Base-by-base conservation (phyloP, 2,329 filamentous ascomycete species). In the Polychaeton citri region DNA sequence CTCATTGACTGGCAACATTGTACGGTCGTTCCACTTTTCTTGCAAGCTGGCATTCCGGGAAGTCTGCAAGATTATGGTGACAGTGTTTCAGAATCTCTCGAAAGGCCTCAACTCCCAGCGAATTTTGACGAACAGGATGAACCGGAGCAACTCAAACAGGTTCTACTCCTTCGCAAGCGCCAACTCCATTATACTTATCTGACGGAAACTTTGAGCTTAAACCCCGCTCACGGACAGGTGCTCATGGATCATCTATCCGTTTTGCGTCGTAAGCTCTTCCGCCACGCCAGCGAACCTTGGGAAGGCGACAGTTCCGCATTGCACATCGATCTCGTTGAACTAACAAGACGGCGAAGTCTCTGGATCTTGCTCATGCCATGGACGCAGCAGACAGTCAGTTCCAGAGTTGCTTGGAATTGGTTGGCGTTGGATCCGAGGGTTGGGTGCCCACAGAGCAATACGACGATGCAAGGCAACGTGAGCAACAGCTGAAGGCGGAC, bases 1-100 rank as follows among this genome's bases (percentile, higher is more conserved):
- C 41, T 65, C 1, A 59, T 64, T 15, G 60, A 65, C 39, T 64
- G 58, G 60, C 59, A 64, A 42, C 55, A 63, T 42, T 45, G 49
- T 30, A 30, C 52, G 4, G 44, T 56, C 32, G 49, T 62, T 17
- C 60, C 57, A 3, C 53, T 55, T 7, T 56, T 60, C 33, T 47
- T 62, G 5, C 46, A 50, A 9, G 49, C 55, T 17, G 54, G 55
- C 5, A 58, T 65, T 35, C 61, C 60, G 21, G 47, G 48, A 5
- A 38, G 43, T 30, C 58, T 64, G 42, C 54, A 61, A 38, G 62
- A 63, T 36, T 62, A 59, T 38, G 39, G 44, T 24, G 53, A 56
- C 38, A 42, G 37, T 2, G 40, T 40, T 3, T 46, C 48, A 3
- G 41, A 50, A 36, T 21, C 34, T 5, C 21, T 50, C 12, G 30